Evolutionary conservation across 495 filamentous ascomycete genomes (phyloP).

Genomic region (Bryoglossum gracile): DNA sequence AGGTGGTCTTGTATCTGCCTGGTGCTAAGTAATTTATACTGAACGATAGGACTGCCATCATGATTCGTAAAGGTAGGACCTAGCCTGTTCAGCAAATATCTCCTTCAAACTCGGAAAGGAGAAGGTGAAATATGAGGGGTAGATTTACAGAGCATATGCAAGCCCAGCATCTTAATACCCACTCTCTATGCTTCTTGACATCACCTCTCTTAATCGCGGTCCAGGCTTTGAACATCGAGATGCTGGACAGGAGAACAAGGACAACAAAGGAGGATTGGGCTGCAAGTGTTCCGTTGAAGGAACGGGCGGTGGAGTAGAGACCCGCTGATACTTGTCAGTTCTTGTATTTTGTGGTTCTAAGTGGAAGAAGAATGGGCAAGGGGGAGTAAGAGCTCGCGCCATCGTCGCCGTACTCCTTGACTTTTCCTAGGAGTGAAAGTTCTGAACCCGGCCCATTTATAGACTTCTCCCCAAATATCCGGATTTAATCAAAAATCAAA

Average conservation of each 20-base stretch:
- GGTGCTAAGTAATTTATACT: not conserved
- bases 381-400: no score
- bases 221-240: not conserved
- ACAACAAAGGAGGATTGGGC: not conserved
- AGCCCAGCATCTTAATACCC: conserved; percentile 1
- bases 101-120: not conserved
- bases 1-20: not conserved
- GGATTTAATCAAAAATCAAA: no score
- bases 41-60: conserved; percentile 2
- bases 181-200: not conserved
- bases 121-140: no score
- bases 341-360: no score
- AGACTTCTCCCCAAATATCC: no score
- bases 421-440: no score
- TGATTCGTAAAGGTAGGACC: not conserved
- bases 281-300: not conserved
- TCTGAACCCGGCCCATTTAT: no score
- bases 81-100: not conserved
- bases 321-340: no score
- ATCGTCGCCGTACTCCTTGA: no score
- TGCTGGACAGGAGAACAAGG: not conserved
- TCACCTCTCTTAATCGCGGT: not conserved
- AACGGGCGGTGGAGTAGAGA: not conserved
- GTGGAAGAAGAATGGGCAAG: no score
- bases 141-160: conserved; percentile 5